phyloP scores from a whole-genome alignment of 306 rosid genomes.

The Malus domestica region DNA sequence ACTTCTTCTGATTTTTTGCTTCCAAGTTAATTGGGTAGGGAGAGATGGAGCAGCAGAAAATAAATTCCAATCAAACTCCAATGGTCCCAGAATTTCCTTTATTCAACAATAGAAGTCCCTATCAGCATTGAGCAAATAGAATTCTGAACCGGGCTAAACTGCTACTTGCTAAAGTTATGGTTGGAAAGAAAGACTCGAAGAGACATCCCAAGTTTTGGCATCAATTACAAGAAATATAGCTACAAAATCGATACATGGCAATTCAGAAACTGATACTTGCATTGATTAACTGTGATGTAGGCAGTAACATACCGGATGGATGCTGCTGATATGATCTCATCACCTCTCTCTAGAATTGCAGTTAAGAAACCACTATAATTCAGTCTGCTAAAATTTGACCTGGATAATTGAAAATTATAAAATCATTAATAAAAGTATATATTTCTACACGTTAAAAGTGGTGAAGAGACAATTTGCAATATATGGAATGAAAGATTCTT shows the following conservation, averaged over 20 bases:
- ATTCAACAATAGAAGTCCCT: no score
- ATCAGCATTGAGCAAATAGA: background rate
- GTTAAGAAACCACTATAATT: conserved; percentile 74
- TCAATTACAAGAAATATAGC: background rate
- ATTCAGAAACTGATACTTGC: no score
- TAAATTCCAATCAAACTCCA: background rate
- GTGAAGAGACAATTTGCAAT: background rate
- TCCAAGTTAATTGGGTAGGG: background rate
- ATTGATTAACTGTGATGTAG: background rate
- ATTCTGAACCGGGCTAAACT: background rate
- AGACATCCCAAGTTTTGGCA: background rate
- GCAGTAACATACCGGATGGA: conserved; percentile 56
- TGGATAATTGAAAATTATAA: conserved; percentile 30
- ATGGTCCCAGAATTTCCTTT: no score
- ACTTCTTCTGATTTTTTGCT: background rate
- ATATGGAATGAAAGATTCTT: background rate
- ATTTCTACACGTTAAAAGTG: background rate
- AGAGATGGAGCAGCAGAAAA: background rate
- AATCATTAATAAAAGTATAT: background rate
- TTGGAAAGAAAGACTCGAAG: background rate
- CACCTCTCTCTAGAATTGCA: conserved; percentile 78
- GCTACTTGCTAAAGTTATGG: background rate
- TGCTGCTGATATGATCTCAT: conserved; percentile 70
- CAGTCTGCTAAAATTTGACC: conserved; percentile 87
- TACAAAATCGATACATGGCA: background rate